Conservation (phyloP, 2,329 filamentous ascomycete species). For the Colletotrichum sp. region DNA sequence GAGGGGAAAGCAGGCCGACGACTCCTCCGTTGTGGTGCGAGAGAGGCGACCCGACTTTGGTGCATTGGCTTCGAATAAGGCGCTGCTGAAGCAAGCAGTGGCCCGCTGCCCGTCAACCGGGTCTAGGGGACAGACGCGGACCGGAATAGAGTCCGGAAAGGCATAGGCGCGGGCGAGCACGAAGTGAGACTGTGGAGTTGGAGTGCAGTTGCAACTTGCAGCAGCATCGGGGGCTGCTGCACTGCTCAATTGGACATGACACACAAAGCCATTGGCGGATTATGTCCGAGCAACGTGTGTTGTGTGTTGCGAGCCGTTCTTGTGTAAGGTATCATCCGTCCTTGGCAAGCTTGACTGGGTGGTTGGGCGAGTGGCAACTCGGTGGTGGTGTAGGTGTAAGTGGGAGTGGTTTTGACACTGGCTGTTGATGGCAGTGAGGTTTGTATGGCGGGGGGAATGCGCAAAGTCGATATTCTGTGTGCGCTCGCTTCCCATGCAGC, state of each 20-base stretch:
- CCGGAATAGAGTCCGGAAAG: background rate
- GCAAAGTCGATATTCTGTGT: background rate
- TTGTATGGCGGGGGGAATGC: background rate
- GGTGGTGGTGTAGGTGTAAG: background rate
- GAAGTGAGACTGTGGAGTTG: conserved; percentile 1
- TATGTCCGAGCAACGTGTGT: background rate
- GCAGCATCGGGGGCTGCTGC: background rate
- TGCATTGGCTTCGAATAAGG: background rate
- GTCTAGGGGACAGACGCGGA: background rate
- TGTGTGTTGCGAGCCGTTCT: background rate
- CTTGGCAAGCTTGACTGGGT: background rate
- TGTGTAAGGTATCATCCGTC: background rate
- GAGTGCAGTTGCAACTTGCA: background rate
- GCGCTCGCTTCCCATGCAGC: conserved; percentile 11
- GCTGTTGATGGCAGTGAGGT: background rate
- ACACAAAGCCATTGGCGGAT: background rate
- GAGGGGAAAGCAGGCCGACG: background rate
- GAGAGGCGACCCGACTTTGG: background rate
- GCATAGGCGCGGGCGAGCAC: background rate
- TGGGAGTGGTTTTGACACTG: background rate
- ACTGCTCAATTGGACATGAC: background rate
- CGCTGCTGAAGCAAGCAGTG: background rate
- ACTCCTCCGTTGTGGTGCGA: background rate
- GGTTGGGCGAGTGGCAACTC: background rate
- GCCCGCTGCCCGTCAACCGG: conserved; percentile 3